A percentile compares a stretch with the other conserved stretches of the same genome.
Evolutionary conservation across 73 alveolate species (phyloP).

Genomic region (Stentor roeselii): DNA sequence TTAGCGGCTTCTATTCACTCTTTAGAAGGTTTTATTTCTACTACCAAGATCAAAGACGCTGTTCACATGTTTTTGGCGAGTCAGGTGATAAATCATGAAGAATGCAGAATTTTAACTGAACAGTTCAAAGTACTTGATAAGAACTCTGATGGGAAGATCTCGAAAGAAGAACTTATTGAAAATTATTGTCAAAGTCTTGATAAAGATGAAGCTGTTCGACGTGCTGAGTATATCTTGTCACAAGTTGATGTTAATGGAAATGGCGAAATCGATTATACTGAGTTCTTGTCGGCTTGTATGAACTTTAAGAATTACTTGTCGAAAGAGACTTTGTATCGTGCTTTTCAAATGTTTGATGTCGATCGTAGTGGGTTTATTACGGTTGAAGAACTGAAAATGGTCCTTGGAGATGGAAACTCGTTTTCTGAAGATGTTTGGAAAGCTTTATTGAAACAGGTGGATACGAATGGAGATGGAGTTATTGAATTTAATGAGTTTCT

Average conservation of each 20-base stretch:
- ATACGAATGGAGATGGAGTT: not conserved
- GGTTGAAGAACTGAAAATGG: not conserved
- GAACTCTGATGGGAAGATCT: not conserved
- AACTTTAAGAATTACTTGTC: not conserved
- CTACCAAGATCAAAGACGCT: too few relatives aligned
- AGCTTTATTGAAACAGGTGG: not conserved
- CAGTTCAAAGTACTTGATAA: too few relatives aligned
- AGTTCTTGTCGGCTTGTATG: not conserved
- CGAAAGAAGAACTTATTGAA: not conserved
- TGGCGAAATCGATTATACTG: too few relatives aligned
- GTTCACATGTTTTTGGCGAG: too few relatives aligned
- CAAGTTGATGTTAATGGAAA: too few relatives aligned
- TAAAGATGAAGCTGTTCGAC: not conserved
- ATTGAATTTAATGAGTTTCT: constrained; percentile 12
- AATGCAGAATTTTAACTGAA: not conserved
- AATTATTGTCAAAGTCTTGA: not conserved
- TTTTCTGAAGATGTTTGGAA: not conserved
- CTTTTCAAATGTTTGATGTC: not conserved
- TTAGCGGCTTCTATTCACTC: too few relatives aligned
- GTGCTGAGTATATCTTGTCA: not conserved
- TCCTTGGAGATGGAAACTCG: not conserved
- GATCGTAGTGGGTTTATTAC: not conserved
- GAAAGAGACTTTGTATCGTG: not conserved
- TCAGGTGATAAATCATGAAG: not conserved
- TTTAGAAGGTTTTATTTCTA: too few relatives aligned